Base-by-base conservation (phyloP, 352 stramenopile genomes). In the Halophytophthora batemanensis region DNA sequence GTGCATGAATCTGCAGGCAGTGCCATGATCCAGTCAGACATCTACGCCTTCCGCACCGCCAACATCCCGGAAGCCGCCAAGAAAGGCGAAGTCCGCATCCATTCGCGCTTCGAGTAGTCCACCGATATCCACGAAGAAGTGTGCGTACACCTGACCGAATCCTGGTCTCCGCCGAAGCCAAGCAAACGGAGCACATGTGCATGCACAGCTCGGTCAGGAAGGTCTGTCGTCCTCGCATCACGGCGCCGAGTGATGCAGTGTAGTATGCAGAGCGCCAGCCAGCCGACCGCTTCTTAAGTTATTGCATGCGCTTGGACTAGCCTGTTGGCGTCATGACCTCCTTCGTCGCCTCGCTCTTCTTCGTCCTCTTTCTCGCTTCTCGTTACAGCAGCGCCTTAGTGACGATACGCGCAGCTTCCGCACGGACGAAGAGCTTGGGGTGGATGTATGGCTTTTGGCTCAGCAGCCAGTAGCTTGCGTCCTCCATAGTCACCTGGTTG, bases 361-460 rank as follows among this genome's bases (percentile, higher is more conserved):
- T n/a, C n/a, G n/a, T n/a, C n/a, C n/a, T n/a, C n/a, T n/a, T n/a
- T n/a, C n/a, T n/a, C n/a, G n/a, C n/a, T n/a, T n/a, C n/a, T n/a
- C n/a, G n/a, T 72, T 66, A 93, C 17, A 74, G 59, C 11, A 91
- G 61, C 54, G 81, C 75, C 59, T 95, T 95, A 15, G 84, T 90
- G 23, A 91, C 69, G 47, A 95, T 86, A 15, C 84, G 84, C 38
- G 82, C 84, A 5, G 81, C 82, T 34, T 90, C 76, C 2, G 80
- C 82, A 39, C 84, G 84, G 21, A 87, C 78, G 64, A 95, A 95
- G 14, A 93, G 74, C 73, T 93, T 93, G 8, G 84, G 62, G 25
- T 75, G 71, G 40, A 93, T 59, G 56, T 92, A 93, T 39, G 84
- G 82, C 62, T 92, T 91, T 46, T 95, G 84, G 47, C 66, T 89